phyloP scores from a whole-genome alignment of 352 stramenopile genomes.

The Pythium sukuiense region DNA sequence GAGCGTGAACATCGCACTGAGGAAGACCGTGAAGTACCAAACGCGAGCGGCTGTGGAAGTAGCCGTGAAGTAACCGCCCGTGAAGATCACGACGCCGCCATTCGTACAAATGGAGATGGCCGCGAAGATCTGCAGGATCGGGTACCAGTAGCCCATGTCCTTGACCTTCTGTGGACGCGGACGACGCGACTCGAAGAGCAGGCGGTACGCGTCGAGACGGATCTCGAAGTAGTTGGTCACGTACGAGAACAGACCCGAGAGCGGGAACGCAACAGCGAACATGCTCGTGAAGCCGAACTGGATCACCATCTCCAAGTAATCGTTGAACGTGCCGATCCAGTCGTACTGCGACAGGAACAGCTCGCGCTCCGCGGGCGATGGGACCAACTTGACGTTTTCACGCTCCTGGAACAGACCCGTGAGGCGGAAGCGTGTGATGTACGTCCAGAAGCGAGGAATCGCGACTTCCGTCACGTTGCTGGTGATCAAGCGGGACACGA shows the following conservation, averaged over 20 bases:
- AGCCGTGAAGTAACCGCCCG: conserved; percentile 75
- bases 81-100: conserved; percentile 92
- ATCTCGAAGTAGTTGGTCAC: conserved; percentile 94
- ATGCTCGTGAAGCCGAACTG: conserved; percentile 89
- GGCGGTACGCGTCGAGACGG: conserved; percentile 85
- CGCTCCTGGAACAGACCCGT: conserved; percentile 52
- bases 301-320: conserved; percentile 93
- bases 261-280: conserved; percentile 92
- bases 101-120: conserved; percentile 93
- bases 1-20: conserved; percentile 80
- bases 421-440: conserved; percentile 65
- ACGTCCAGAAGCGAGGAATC: conserved; percentile 73
- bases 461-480: conserved; percentile 79
- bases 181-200: conserved; percentile 79
- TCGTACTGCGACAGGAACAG: conserved; percentile 83
- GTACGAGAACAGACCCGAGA: conserved; percentile 91
- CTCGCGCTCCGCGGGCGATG: conserved; percentile 64
- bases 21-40: conserved; percentile 84
- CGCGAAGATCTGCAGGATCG: conserved; percentile 87
- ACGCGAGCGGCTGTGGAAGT: conserved; percentile 52
- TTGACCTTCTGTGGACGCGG: conserved; percentile 78
- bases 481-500: conserved; percentile 85
- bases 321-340: conserved; percentile 87
- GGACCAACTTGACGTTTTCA: conserved; percentile 17
- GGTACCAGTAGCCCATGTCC: conserved; percentile 93